Conservation (phyloP, 129 eudicot species). For the Silybum marianum region DNA sequence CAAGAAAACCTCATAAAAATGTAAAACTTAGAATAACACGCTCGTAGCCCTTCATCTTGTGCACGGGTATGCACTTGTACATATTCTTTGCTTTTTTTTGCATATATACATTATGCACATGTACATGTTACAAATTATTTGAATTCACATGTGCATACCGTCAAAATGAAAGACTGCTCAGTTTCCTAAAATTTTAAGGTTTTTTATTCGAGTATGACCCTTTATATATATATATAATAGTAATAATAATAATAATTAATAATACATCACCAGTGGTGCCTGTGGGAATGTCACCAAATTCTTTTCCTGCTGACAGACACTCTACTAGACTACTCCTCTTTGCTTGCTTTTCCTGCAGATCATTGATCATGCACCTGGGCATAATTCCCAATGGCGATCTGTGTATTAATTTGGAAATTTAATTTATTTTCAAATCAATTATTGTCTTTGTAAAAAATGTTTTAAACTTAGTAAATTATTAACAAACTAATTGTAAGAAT, state of each 20-base stretch:
- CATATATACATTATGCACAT: no score
- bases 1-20: no score
- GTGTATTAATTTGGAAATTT: constrained; percentile 33
- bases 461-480: neutral
- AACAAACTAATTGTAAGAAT: neutral
- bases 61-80: no score
- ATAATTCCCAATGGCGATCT: constrained; percentile 6
- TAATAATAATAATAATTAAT: neutral
- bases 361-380: constrained; percentile 11
- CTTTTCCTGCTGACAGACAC: constrained; percentile 26
- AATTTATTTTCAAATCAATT: neutral
- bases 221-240: neutral
- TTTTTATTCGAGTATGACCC: no score
- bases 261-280: constrained; percentile 21
- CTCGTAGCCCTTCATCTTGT: no score
- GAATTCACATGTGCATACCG: no score
- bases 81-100: no score
- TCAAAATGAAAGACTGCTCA: no score
- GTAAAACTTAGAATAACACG: no score
- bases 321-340: constrained; percentile 3
- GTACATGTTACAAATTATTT: no score
- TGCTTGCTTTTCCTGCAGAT: constrained; percentile 7
- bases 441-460: neutral
- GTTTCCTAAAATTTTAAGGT: no score
- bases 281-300: constrained; percentile 31